Evolutionary conservation across 768 basidiomycete genomes (phyloP).

Genomic region (Galerina marginata): DNA sequence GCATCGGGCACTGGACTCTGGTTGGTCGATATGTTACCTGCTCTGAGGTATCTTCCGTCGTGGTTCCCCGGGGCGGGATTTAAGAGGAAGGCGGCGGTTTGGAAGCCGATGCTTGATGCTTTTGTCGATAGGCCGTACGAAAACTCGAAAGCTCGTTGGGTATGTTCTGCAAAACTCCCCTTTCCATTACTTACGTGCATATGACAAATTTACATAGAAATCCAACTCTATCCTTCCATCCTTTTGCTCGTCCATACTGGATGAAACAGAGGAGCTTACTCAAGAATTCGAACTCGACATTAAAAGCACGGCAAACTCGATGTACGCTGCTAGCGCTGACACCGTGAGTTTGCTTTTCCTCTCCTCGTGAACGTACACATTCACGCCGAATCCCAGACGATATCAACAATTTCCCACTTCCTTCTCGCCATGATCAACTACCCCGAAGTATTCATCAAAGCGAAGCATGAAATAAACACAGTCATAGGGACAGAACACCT

Average conservation of each 20-base stretch:
- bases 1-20: slow-evolving; percentile 8
- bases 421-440: slow-evolving; percentile 34
- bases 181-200: no score
- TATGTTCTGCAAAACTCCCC: no score
- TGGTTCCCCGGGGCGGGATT: slow-evolving; percentile 17
- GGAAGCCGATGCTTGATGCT: slow-evolving; percentile 14
- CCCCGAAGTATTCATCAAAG: slow-evolving; percentile 26
- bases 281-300: slow-evolving; percentile 24
- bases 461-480: slow-evolving; percentile 32
- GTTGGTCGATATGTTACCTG: slow-evolving; percentile 13
- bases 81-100: slow-evolving; percentile 19
- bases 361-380: neutral
- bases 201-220: no score
- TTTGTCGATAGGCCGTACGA: slow-evolving; percentile 18
- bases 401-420: slow-evolving; percentile 27
- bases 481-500: slow-evolving; percentile 34
- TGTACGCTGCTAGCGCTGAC: slow-evolving; percentile 24
- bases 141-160: neutral
- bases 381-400: slow-evolving; percentile 1
- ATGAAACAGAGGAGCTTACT: neutral
- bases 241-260: neutral
- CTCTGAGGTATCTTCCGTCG: slow-evolving; percentile 5
- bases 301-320: slow-evolving; percentile 17
- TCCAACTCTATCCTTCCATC: neutral
- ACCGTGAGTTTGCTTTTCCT: slow-evolving; percentile 13